Evolutionary conservation across 805 yeast genomes (phyloP).

Genomic region (Peterozyma toletana): DNA sequence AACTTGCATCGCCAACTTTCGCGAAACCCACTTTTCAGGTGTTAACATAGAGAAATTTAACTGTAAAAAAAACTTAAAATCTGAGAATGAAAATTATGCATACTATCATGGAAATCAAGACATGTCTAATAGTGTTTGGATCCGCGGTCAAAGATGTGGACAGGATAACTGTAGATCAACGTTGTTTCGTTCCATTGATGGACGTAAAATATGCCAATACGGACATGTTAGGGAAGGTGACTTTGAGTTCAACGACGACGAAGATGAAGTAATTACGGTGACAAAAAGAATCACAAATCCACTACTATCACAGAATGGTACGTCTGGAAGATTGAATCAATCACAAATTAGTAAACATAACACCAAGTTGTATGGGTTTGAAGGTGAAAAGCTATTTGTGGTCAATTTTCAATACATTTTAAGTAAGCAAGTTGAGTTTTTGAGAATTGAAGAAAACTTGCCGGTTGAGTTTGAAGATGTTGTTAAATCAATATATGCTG

Average conservation of each 20-base stretch:
- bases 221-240: slow-evolving; percentile 88
- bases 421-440: not conserved
- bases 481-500: not conserved
- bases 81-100: no score
- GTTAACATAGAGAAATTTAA: no score
- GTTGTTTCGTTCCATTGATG: slow-evolving; percentile 66
- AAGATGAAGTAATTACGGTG: slow-evolving; percentile 46
- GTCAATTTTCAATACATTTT: slow-evolving; percentile 35
- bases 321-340: slow-evolving; percentile 18
- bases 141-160: slow-evolving; percentile 81
- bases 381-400: slow-evolving; percentile 35
- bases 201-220: slow-evolving; percentile 76
- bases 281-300: slow-evolving; percentile 52
- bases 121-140: slow-evolving; percentile 36
- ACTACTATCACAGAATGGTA: slow-evolving; percentile 27
- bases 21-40: no score
- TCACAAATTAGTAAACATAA: slow-evolving; percentile 4
- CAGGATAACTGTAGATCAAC: slow-evolving; percentile 81
- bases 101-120: not conserved
- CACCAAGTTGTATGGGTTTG: slow-evolving; percentile 36
- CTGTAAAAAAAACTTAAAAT: no score
- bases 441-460: not conserved
- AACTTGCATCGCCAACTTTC: no score
- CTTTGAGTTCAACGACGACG: slow-evolving; percentile 74
- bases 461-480: not conserved